phyloP scores from a whole-genome alignment of 441 rosid species.

The Corymbia citriodora region DNA sequence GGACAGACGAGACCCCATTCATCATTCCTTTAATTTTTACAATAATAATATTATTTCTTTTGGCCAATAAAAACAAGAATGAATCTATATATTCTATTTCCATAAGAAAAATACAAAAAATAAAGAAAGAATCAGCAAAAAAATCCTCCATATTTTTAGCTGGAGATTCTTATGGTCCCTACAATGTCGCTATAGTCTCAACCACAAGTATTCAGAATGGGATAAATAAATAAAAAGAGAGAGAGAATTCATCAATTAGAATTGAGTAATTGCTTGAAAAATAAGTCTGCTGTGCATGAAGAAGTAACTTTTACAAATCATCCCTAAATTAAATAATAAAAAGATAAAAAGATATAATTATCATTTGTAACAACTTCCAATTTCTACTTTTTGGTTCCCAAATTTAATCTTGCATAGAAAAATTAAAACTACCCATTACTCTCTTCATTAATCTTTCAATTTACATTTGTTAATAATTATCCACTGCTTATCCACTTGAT shows the following conservation, averaged over 20 bases:
- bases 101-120: not conserved
- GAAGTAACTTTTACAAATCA: not conserved
- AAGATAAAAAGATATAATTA: not conserved
- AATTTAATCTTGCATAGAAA: not conserved
- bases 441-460: not conserved
- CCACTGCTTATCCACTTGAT: not conserved
- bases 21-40: not conserved
- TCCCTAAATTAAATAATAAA: not conserved
- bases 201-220: not conserved
- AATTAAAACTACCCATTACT: not conserved
- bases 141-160: not conserved
- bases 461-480: not conserved
- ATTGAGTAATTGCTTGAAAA: not conserved
- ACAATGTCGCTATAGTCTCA: not conserved
- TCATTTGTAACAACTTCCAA: not conserved
- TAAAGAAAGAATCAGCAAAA: not conserved
- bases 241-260: not conserved
- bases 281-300: not conserved
- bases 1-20: not conserved
- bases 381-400: not conserved
- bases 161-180: not conserved
- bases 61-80: not conserved
- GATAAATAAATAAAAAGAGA: not conserved
- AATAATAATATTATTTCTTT: too few species aligned
- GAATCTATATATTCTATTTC: not conserved